Base-by-base conservation (phyloP, 306 rosid genomes). In the Sesbania bispinosa region DNA sequence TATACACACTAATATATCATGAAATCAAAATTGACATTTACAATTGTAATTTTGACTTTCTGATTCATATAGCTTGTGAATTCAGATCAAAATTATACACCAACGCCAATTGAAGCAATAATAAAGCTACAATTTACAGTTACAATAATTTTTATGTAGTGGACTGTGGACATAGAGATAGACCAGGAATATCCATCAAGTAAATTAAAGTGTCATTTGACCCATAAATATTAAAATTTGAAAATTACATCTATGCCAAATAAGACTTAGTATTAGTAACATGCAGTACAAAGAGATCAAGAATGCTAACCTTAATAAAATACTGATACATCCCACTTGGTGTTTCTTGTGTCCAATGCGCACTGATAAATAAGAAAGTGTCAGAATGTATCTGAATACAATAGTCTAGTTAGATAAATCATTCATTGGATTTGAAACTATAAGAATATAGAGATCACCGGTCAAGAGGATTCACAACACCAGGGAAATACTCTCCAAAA, bases 261-360 rank as follows among this genome's bases (percentile, higher is more conserved):
- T 9, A 35, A 47, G 36, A 38, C 15, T 47, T 41, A 7, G n/a
- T 33, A 21, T 42, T 43, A 66, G 74, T 67, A 54, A 23, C 6
- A 20, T n/a, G 76, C 51, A 76, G 73, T 26, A n/a, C 2, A 60
- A 16, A 45, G 62, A 45, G 66, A 45, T 45, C 20, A 65, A 26
- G 53, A 59, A 32, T 14, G 73, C 90, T 69, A 64, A 91, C 99
- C 99, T 95, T 95, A 81, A 95, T 95, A 82, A 95, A 95, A 70
- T 95, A 95, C 62, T 91, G 97, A 79, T 95, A 95, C 96, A 90
- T 95, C 68, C 91, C 96, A 81, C 84, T 88, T 33, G 96, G 97
- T 21, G 92, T 51, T 71, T 77, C 48, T 74, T 95, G 99, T 23
- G 71, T 82, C 99, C 99, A 91, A 74, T 86, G 87, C 74, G 84